Conservation (phyloP, 1,139 yeast species). For the Suhomyces panamericanus region DNA sequence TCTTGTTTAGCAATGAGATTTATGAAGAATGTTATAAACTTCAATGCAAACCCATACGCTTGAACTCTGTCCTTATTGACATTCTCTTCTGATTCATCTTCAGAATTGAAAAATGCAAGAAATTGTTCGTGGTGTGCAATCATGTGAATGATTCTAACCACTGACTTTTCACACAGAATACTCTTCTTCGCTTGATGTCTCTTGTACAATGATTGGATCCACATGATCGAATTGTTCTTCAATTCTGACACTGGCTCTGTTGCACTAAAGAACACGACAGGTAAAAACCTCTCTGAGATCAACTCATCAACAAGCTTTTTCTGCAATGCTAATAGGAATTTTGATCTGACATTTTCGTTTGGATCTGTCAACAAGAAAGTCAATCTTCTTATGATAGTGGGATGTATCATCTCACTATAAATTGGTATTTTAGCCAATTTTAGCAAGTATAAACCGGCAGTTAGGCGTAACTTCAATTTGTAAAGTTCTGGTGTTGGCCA, state of each 20-base stretch:
- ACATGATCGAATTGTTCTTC: slow-evolving; percentile 56
- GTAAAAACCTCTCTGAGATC: slow-evolving; percentile 65
- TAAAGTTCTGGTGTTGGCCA: slow-evolving; percentile 66
- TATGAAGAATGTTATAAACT: slow-evolving; percentile 60
- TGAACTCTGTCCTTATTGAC: slow-evolving; percentile 24
- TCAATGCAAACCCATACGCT: slow-evolving; percentile 54
- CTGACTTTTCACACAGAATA: slow-evolving; percentile 59
- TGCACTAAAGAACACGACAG: slow-evolving; percentile 71
- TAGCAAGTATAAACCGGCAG: slow-evolving; percentile 66
- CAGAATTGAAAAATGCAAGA: slow-evolving; percentile 37
- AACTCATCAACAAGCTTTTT: slow-evolving; percentile 50
- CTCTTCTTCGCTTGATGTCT: slow-evolving; percentile 43
- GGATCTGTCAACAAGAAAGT: slow-evolving; percentile 69
- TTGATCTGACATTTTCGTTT: slow-evolving; percentile 53
- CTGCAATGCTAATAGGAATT: slow-evolving; percentile 54
- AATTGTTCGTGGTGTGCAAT: slow-evolving; percentile 77
- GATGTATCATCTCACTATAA: slow-evolving; percentile 54
- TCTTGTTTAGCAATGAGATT: slow-evolving; percentile 62
- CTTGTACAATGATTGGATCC: slow-evolving; percentile 66
- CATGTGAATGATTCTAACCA: slow-evolving; percentile 68
- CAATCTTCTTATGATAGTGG: slow-evolving; percentile 53
- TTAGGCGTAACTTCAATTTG: slow-evolving; percentile 62
- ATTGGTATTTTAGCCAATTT: slow-evolving; percentile 61
- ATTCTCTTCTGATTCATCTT: slow-evolving; percentile 13
- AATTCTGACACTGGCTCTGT: slow-evolving; percentile 64